phyloP scores from a whole-genome alignment of 495 filamentous ascomycete genomes.

The Sporormia fimetaria region DNA sequence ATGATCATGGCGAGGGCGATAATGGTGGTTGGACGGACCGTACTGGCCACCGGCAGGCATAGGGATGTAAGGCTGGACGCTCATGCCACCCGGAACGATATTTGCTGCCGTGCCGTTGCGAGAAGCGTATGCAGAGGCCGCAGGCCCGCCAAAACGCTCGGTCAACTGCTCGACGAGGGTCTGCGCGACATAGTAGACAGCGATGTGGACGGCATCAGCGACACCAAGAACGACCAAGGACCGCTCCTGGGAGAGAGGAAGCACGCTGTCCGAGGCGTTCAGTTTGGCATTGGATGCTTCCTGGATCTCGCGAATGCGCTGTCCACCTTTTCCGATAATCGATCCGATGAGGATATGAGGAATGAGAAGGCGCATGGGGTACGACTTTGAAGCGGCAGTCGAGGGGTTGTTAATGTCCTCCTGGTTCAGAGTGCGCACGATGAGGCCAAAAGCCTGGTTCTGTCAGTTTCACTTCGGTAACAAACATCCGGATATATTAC shows the following conservation, averaged over 20 bases:
- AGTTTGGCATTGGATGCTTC: conserved; percentile 92
- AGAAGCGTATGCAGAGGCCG: conserved; percentile 92
- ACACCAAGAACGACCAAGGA: conserved; percentile 63
- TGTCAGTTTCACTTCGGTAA: conserved; percentile 17
- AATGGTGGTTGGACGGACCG: conserved; percentile 82
- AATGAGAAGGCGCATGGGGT: conserved; percentile 87
- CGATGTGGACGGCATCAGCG: conserved; percentile 79
- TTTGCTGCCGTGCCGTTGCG: conserved; percentile 87
- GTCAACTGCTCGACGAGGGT: conserved; percentile 93
- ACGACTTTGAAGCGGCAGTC: conserved; percentile 87
- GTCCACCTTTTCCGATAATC: conserved; percentile 93
- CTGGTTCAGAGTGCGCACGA: conserved; percentile 96
- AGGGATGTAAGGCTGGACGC: conserved; percentile 89
- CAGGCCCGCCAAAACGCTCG: conserved; percentile 88
- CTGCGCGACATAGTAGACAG: conserved; percentile 94
- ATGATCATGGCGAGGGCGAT: conserved; percentile 52
- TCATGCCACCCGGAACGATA: conserved; percentile 91
- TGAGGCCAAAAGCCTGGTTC: conserved; percentile 82
- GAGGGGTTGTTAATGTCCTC: conserved; percentile 79
- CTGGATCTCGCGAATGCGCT: conserved; percentile 95
- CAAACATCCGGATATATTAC: conserved; percentile 38
- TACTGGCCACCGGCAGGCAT: conserved; percentile 86
- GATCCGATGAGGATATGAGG: conserved; percentile 96
- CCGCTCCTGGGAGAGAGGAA: conserved; percentile 87
- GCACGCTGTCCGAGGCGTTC: conserved; percentile 88